Evolutionary conservation across 2,329 filamentous ascomycete genomes (phyloP), one percentile per base, ranked within the genome.

Genomic region (Penicillium sp.): DNA sequence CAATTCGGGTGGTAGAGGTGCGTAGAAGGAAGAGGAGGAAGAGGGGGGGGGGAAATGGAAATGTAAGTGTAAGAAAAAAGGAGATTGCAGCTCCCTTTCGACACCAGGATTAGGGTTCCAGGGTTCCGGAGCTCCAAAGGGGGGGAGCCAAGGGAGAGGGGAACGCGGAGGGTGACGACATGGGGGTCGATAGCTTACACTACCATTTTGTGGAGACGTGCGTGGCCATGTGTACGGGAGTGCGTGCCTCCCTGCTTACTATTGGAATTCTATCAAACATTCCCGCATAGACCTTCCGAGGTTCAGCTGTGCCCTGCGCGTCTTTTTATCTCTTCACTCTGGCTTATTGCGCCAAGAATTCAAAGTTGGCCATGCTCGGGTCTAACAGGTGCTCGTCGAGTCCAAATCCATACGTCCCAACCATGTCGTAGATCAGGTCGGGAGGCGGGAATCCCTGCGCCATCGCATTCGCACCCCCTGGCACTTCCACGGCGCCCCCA

Each of bases 331-430:
- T 23, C 13, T 31, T 46, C 3, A 33, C 26, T 10, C 42, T 38
- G 18, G 42, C 15, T 60, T 52, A 72, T 47, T 70, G 67, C 38
- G 68, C 65, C 49, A 73, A 54, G 52, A 70, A 74, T 21, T 74
- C 72, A 58, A 74, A 74, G 54, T 66, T 71, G 15, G 71, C 68
- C 68, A 74, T 71, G 45, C 69, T 74, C 13, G 72, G 72, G 60
- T 74, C 72, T 38, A 74, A 62, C 47, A 74, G 54, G 53, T 74
- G 72, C 59, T 74, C 72, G 43, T 74, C 72, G 33, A 74, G 58
- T 6, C 71, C 71, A 49, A 74, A 74, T 12, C 72, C 72, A 59
- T 74, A 74, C 15, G 72, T 73, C 16, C 72, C 72, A n/a, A 74
- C 71, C 72, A 74, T 74, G 43, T 72, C 70, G 52, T 73, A 74